Conservation (phyloP, 257 asterid species). For the Nicotiana undulata region DNA sequence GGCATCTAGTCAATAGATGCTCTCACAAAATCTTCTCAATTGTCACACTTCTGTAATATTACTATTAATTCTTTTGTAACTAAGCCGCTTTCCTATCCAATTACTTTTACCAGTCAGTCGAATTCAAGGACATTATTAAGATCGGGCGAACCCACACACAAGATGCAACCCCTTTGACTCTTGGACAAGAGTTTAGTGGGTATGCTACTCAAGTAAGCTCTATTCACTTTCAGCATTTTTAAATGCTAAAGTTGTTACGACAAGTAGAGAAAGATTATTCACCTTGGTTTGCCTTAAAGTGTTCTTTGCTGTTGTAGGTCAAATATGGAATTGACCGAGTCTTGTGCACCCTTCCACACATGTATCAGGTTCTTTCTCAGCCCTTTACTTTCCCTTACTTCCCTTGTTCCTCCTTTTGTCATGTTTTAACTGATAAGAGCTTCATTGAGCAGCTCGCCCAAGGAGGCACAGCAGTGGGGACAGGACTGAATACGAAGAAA, state of each 20-base stretch:
- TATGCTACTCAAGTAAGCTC: constrained; percentile 88
- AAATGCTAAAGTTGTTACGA: constrained; percentile 1
- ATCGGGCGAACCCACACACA: constrained; percentile 99
- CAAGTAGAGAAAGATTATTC: neutral
- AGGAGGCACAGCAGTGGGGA: constrained; percentile 98
- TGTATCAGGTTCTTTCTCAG: constrained; percentile 63
- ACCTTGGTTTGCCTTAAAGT: neutral
- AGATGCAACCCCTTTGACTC: constrained; percentile 98
- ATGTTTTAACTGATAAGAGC: constrained; percentile 21
- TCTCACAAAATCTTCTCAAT: neutral
- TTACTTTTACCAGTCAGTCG: constrained; percentile 48
- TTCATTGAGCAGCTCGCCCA: constrained; percentile 83
- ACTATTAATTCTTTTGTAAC: neutral
- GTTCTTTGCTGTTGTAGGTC: constrained; percentile 44
- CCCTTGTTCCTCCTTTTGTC: constrained; percentile 9
- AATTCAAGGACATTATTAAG: constrained; percentile 85
- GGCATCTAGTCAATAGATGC: neutral
- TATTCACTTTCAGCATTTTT: constrained; percentile 2
- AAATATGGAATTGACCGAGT: constrained; percentile 89
- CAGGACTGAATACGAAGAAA: constrained; percentile 92
- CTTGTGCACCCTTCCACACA: constrained; percentile 74
- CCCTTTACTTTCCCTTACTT: neutral
- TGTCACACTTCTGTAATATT: neutral
- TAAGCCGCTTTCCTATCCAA: neutral
- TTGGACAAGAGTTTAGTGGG: constrained; percentile 98